phyloP scores from a whole-genome alignment of 2,329 filamentous ascomycete species.

The Venturia aucupariae region DNA sequence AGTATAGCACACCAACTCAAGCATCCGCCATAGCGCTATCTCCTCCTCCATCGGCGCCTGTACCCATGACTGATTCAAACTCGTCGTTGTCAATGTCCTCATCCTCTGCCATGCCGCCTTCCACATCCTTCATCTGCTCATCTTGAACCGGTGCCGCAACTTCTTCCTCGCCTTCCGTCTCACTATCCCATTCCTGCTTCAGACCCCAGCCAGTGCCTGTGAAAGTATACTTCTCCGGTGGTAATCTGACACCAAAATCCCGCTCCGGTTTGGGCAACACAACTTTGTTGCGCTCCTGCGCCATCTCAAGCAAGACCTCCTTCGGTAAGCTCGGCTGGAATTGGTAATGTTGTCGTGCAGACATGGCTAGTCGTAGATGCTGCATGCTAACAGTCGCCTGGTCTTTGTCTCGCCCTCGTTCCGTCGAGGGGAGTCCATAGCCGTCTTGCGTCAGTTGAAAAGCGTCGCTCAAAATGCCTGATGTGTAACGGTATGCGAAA shows the following conservation, averaged over 20 bases:
- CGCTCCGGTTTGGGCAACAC: conserved; percentile 50
- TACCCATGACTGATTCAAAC: conserved; percentile 21
- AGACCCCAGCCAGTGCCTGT: conserved; percentile 48
- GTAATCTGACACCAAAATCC: conserved; percentile 49
- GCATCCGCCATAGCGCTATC: conserved; percentile 24
- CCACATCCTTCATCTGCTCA: conserved; percentile 21
- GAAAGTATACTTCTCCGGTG: conserved; percentile 53
- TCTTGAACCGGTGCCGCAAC: conserved; percentile 20
- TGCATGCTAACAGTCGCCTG: conserved; percentile 9
- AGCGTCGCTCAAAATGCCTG: conserved; percentile 60
- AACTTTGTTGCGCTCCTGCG: conserved; percentile 58
- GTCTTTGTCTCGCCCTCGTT: conserved; percentile 1
- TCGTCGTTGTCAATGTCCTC: conserved; percentile 18
- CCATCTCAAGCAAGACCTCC: conserved; percentile 69
- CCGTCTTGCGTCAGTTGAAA: conserved; percentile 61
- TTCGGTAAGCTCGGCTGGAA: conserved; percentile 51
- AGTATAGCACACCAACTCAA: conserved; percentile 15
- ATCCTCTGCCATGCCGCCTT: conserved; percentile 21
- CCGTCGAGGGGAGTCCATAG: conserved; percentile 36
- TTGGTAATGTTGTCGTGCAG: conserved; percentile 57
- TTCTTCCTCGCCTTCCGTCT: conserved; percentile 38
- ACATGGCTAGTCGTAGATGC: conserved; percentile 59
- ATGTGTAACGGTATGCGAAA: conserved; percentile 77
- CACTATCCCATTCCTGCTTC: conserved; percentile 44
- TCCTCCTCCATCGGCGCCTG: conserved; percentile 21